phyloP scores from a whole-genome alignment of 73 alveolate genomes.

The Paramecium octaurelia region DNA sequence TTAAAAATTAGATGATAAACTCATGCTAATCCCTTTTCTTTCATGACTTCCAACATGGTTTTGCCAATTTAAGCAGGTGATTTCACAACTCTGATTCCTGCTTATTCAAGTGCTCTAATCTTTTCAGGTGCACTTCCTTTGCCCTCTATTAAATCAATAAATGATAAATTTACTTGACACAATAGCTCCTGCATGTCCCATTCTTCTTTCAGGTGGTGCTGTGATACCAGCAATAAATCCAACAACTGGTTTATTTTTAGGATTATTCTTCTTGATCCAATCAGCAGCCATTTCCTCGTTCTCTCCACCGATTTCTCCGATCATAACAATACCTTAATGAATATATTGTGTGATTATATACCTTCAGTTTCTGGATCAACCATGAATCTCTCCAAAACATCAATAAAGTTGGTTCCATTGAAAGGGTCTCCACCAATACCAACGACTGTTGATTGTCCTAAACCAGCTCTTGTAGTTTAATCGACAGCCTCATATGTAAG shows the following conservation, averaged over 20 bases:
- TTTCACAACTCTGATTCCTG: neutral
- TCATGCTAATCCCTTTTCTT: constrained; percentile 16
- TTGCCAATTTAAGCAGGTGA: constrained; percentile 9
- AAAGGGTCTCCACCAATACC: constrained; percentile 97
- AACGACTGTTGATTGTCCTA: constrained; percentile 93
- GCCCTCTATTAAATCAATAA: neutral
- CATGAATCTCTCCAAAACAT: constrained; percentile 86
- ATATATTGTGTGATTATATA: neutral
- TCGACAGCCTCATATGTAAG: constrained; percentile 97
- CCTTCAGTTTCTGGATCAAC: constrained; percentile 94
- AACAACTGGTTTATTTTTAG: constrained; percentile 89
- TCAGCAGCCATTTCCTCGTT: constrained; percentile 96
- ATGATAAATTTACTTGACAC: neutral
- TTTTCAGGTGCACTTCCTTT: constrained; percentile 21
- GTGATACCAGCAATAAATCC: constrained; percentile 93
- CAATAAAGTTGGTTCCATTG: constrained; percentile 97
- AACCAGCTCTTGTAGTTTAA: constrained; percentile 91
- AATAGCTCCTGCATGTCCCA: constrained; percentile 94
- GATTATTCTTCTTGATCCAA: constrained; percentile 79
- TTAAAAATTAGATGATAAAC: neutral
- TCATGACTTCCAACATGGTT: neutral
- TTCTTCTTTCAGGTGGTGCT: constrained; percentile 94
- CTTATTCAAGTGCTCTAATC: constrained; percentile 8
- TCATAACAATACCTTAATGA: constrained; percentile 85
- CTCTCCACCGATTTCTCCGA: constrained; percentile 98